Base-by-base conservation (phyloP, 1,284 basidiomycete genomes). In the Trichosporon sp. region DNA sequence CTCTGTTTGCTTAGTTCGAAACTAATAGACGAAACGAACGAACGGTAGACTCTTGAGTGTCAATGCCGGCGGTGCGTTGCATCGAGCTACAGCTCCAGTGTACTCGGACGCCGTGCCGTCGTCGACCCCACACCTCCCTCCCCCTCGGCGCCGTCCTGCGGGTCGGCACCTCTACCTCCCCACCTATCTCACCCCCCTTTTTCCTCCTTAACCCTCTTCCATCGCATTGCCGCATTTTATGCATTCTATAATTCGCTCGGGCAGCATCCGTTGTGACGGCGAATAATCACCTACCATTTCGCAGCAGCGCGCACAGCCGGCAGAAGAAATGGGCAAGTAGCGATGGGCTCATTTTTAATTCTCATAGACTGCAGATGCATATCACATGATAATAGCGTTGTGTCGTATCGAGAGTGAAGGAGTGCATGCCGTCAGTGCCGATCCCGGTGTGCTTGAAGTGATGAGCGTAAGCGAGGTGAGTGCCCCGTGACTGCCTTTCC, bases 211-310 rank as follows among this genome's bases (percentile, higher is more conserved):
- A 4, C 46, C 13, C 27, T 27, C 25, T 52, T 27, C 46, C 46
- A 52, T 52, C 46, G 46, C 46, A 52, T 52, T 52, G 46, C 46
- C 46, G 46, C 46, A 52, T 52, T 52, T 52, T 52, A 52, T 52
- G 46, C 46, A 52, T 52, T 52, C 46, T 52, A 52, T 52, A 52
- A 52, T 52, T 52, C 46, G 46, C 46, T 14, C 23, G 25, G 25
- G 27, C 25, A 52, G 25, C 25, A 27, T 4, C 8, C 46, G 25
- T 49, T 25, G 21, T 27, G 25, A 16, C 25, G 14, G 23, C 46
- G 46, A 52, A 25, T 27, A 29, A 37, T 37, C 46, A 25, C 14
- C 37, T 44, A 16, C 34, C 13, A 37, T 16, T n/a, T n/a, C n/a
- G n/a, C n/a, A n/a, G n/a, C n/a, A n/a, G n/a, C n/a, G n/a, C n/a